phyloP scores from a whole-genome alignment of 2,329 filamentous ascomycete genomes.

The Diaporthe citriasiana region DNA sequence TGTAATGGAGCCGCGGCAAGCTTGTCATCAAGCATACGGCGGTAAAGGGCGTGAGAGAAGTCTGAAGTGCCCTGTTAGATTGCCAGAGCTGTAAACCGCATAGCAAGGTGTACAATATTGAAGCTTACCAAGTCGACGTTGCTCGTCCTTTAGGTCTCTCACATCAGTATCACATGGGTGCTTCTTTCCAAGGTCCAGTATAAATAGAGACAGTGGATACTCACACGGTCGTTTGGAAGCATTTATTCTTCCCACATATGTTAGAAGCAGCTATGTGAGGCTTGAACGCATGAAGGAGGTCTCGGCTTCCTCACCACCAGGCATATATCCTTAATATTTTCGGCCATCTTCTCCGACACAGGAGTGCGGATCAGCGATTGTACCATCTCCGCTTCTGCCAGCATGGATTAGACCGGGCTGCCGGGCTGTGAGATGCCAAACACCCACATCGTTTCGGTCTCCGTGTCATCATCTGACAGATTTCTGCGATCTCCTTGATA shows the following conservation, averaged over 20 bases:
- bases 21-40: slow-evolving; percentile 8
- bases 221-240: slow-evolving; percentile 20
- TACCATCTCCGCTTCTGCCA: slow-evolving; percentile 14
- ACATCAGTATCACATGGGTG: neutral
- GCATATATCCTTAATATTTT: slow-evolving; percentile 21
- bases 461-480: neutral
- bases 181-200: neutral
- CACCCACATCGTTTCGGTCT: slow-evolving; percentile 1
- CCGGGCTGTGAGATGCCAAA: neutral
- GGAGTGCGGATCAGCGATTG: neutral
- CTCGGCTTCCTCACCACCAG: slow-evolving; percentile 7
- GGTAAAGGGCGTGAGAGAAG: slow-evolving; percentile 17
- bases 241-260: slow-evolving; percentile 7
- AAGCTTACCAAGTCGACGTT: slow-evolving; percentile 11
- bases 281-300: neutral
- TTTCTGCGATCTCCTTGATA: too few species aligned
- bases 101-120: neutral
- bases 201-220: neutral
- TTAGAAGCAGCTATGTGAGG: neutral
- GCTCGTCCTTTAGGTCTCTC: neutral
- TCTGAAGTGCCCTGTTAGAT: neutral
- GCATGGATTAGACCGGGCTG: neutral
- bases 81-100: neutral
- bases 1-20: slow-evolving; percentile 14
- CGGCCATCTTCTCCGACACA: slow-evolving; percentile 19